Conservation (phyloP, 305 asterid genomes). For the Fraxinus platypoda region DNA sequence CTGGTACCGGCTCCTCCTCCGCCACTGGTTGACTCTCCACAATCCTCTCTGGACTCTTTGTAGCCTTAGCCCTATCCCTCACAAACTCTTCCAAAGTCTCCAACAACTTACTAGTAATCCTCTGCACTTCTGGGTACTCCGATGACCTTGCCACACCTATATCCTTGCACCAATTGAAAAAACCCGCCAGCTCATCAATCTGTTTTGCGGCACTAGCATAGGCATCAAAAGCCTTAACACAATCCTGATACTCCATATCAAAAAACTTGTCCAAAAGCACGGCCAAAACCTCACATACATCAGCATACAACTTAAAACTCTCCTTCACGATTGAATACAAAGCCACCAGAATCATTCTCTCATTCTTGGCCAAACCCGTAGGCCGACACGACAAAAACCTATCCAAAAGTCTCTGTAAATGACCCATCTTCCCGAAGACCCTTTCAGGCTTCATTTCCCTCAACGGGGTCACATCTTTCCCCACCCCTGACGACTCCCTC, state of each 20-base stretch:
- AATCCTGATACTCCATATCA: constrained; percentile 81
- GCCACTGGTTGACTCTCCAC: constrained; percentile 41
- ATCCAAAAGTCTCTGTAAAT: constrained; percentile 79
- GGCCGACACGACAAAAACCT: constrained; percentile 74
- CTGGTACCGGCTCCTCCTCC: constrained; percentile 60
- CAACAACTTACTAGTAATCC: constrained; percentile 68
- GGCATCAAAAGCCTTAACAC: constrained; percentile 75
- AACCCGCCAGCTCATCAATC: constrained; percentile 71
- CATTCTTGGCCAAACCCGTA: constrained; percentile 69
- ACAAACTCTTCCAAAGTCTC: constrained; percentile 92
- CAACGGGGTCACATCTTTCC: constrained; percentile 64
- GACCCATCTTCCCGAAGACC: constrained; percentile 77
- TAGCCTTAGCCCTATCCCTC: constrained; percentile 76
- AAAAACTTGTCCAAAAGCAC: constrained; percentile 75
- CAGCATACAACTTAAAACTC: constrained; percentile 79
- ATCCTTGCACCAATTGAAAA: constrained; percentile 83
- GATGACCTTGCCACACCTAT: constrained; percentile 73
- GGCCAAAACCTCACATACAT: constrained; percentile 79
- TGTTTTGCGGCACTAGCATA: constrained; percentile 72
- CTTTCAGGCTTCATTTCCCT: constrained; percentile 72
- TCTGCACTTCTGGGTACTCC: constrained; percentile 81
- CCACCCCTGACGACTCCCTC: constrained; percentile 45
- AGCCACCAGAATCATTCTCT: constrained; percentile 79
- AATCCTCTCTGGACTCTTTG: constrained; percentile 74
- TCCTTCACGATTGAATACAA: constrained; percentile 64